These are phyloP conservation scores for Myotisia sp. DNA, from an alignment of 2,329 filamentous ascomycete genomes.

Conservation along the genomic window DNA sequence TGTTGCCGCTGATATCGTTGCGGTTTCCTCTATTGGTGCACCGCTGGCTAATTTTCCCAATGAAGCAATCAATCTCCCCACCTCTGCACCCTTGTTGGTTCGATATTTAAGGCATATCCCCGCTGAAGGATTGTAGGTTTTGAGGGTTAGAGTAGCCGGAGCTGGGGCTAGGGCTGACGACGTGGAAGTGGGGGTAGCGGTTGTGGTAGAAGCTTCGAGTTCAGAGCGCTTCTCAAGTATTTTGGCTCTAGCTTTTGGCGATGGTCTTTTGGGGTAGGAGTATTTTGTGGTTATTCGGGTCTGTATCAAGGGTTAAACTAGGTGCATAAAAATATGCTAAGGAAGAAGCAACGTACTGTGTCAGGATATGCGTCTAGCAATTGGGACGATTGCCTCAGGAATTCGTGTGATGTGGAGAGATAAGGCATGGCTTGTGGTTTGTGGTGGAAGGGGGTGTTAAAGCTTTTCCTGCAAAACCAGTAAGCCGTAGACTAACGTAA, in stretches of 20 bases:
- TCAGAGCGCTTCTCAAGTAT: constrained; percentile 12
- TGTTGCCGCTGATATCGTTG: constrained; percentile 15
- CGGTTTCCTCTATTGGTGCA: constrained; percentile 34
- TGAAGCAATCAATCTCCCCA: constrained; percentile 63
- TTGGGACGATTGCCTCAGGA: constrained; percentile 74
- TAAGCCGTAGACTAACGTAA: too few relatives aligned
- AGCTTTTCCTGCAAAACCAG: too few relatives aligned
- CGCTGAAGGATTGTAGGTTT: constrained; percentile 72
- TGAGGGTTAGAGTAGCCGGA: constrained; percentile 62
- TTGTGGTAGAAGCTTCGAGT: constrained; percentile 11
- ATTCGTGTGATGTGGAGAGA: constrained; percentile 71
- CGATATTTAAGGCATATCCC: constrained; percentile 80
- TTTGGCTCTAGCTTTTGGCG: constrained; percentile 19
- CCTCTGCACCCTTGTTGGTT: constrained; percentile 82
- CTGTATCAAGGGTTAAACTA: constrained; percentile 33
- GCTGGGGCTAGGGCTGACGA: constrained; percentile 25
- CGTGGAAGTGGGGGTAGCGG: constrained; percentile 21
- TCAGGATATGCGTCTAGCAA: constrained; percentile 75
- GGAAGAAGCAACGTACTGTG: constrained; percentile 45
- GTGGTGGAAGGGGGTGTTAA: background rate
- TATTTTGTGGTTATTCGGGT: constrained; percentile 89
- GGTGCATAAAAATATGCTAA: constrained; percentile 1
- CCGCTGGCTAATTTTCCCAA: constrained; percentile 60
- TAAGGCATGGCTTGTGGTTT: constrained; percentile 50
- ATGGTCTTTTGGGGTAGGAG: constrained; percentile 42